phyloP scores from a whole-genome alignment of 495 filamentous ascomycete genomes.

The Penicillium pulvis region DNA sequence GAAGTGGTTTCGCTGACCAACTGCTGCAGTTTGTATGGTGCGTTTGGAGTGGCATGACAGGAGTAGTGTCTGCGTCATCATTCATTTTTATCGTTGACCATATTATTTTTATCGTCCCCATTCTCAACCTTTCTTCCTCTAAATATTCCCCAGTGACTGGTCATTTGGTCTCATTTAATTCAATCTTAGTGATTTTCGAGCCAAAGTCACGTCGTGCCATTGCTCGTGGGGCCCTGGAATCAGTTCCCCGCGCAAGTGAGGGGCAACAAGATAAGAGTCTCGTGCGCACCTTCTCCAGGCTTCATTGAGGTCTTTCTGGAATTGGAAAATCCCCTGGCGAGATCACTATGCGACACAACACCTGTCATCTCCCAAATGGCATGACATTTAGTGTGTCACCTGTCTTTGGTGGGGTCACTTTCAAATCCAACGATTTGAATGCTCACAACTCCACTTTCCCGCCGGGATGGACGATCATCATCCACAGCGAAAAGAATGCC shows the following conservation, averaged over 20 bases:
- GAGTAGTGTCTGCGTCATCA: not conserved
- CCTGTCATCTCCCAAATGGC: slow-evolving; percentile 77
- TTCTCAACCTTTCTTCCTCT: not conserved
- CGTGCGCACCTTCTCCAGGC: not conserved
- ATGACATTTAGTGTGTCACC: slow-evolving; percentile 77
- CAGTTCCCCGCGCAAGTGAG: not conserved
- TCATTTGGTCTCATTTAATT: not conserved
- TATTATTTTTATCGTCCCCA: not conserved
- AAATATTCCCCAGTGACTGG: not conserved
- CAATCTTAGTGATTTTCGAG: not conserved
- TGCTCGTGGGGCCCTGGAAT: not conserved
- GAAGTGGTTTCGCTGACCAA: not conserved
- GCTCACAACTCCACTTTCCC: slow-evolving; percentile 70
- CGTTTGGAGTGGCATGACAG: not conserved
- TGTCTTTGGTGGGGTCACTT: slow-evolving; percentile 85
- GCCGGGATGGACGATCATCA: slow-evolving; percentile 83
- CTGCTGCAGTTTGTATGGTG: not conserved
- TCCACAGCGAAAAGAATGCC: slow-evolving; percentile 68
- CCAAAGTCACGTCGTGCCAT: not conserved
- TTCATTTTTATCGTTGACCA: not conserved
- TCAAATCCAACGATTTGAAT: slow-evolving; percentile 78
- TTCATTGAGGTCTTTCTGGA: not conserved
- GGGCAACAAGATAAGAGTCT: not conserved
- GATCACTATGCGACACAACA: slow-evolving; percentile 33
- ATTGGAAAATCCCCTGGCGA: not conserved